Base-by-base conservation (phyloP, 495 filamentous ascomycete genomes). In the Talaromyces nanjingensis region DNA sequence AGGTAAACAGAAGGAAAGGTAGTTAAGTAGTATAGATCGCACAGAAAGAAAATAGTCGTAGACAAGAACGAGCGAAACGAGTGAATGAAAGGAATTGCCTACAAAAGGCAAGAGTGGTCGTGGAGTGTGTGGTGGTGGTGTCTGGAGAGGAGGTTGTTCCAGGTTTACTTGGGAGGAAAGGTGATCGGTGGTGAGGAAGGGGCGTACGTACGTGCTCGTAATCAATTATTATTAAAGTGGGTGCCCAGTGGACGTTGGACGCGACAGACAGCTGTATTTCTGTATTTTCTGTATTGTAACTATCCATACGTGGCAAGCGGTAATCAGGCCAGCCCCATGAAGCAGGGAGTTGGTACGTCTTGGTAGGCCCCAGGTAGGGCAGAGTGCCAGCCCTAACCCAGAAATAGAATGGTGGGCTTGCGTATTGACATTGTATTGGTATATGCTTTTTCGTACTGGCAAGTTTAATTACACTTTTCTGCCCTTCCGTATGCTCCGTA, bases 31-130 rank as follows among this genome's bases (percentile, higher is more conserved):
- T 67, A 56, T 56, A 56, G 53, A 56, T 16, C 22, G 22, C 27
- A 22, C 22, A 56, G 59, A 65, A 67, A 70, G 67, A 65, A 70
- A 69, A 72, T 68, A 63, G 66, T 67, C 42, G 62, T 62, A 53
- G 60, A 49, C 24, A 52, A 60, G 64, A 68, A 68, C 6, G 20
- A 20, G 62, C 33, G 65, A 64, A 68, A 66, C 49, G 68, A 68
- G 57, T 67, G 65, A 65, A 70, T 63, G 62, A 62, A 55, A 33
- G 57, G 58, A 56, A 56, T 56, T 56, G 53, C 53, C 53, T 27
- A 27, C 27, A 22, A 22, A 20, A 22, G 27, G 53, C 53, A 56
- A 22, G 53, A 56, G 53, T 54, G 49, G 20, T 9, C 49, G 24
- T 16, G 7, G 53, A 56, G 53, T 56, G 27, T 9, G 53, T 29